Evolutionary conservation across 169 alveolate genomes (phyloP).

Genomic region (Plasmodium yoelii): DNA sequence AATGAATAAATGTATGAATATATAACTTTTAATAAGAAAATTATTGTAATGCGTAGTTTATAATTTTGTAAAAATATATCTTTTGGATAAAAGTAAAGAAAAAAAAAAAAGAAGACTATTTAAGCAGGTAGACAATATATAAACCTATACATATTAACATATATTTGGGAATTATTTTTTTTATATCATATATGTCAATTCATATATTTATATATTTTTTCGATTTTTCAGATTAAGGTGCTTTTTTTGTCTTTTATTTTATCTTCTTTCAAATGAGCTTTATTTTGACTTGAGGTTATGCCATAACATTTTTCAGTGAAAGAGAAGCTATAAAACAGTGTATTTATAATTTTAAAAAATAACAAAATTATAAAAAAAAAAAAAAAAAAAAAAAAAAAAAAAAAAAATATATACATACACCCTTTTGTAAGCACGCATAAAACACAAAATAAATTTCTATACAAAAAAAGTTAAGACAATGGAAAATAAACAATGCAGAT

Average conservation of each 20-base stretch:
- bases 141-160: too few species aligned
- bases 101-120: not conserved
- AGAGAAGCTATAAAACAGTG: too few species aligned
- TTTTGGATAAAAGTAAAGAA: not conserved
- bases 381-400: too few species aligned
- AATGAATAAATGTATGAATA: too few species aligned
- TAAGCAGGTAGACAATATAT: not conserved
- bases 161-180: too few species aligned
- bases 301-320: too few species aligned
- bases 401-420: too few species aligned
- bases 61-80: not conserved
- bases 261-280: too few species aligned
- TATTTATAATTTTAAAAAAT: too few species aligned
- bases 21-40: not conserved
- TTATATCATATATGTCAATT: not conserved
- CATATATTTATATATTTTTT: not conserved
- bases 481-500: constrained; percentile 43
- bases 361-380: too few species aligned
- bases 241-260: too few species aligned
- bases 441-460: not conserved
- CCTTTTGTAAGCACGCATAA: not conserved
- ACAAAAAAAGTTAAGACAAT: not conserved
- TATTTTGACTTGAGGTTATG: too few species aligned
- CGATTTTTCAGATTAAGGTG: not conserved
- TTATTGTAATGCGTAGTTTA: not conserved